A percentile compares a stretch with the other conserved stretches of the same genome.
Conservation (phyloP, 495 filamentous ascomycete genomes). For the Hypoxylon crocopeplum region DNA sequence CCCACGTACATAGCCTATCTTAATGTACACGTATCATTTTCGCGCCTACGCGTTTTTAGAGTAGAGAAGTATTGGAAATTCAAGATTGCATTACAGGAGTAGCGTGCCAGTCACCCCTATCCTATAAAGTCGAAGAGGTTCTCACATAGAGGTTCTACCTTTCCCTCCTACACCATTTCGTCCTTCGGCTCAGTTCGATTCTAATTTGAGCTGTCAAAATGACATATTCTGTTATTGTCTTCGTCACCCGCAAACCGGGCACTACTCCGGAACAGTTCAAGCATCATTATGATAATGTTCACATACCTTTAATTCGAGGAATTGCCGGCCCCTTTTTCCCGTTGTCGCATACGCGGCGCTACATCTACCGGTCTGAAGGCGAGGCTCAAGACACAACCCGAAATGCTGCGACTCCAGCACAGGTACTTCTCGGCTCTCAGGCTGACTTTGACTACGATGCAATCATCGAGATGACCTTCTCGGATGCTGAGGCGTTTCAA, state of each 20-base stretch:
- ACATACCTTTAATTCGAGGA: not conserved
- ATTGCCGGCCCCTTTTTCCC: slow-evolving; percentile 6
- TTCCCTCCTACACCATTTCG: too few relatives aligned
- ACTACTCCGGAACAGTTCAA: slow-evolving; percentile 5
- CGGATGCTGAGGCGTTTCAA: not conserved
- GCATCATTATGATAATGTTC: not conserved
- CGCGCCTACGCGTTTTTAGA: too few relatives aligned
- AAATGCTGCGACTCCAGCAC: not conserved
- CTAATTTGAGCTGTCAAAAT: not conserved
- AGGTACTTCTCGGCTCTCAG: slow-evolving; percentile 3
- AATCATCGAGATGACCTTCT: slow-evolving; percentile 4
- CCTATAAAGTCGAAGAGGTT: too few relatives aligned
- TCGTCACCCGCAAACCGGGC: slow-evolving; percentile 6
- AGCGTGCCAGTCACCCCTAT: too few relatives aligned
- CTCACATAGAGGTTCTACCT: too few relatives aligned
- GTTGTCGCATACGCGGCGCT: slow-evolving; percentile 4
- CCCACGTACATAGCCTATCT: too few relatives aligned
- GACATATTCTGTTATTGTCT: not conserved
- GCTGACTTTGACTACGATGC: slow-evolving; percentile 18
- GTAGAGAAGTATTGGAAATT: too few relatives aligned
- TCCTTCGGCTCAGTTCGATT: too few relatives aligned
- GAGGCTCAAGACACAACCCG: not conserved
- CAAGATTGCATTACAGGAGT: too few relatives aligned
- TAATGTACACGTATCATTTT: too few relatives aligned
- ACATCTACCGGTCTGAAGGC: slow-evolving; percentile 1